These are phyloP conservation scores for Lantana camara DNA, from an alignment of 257 asterid species.

Conservation along the genomic window DNA sequence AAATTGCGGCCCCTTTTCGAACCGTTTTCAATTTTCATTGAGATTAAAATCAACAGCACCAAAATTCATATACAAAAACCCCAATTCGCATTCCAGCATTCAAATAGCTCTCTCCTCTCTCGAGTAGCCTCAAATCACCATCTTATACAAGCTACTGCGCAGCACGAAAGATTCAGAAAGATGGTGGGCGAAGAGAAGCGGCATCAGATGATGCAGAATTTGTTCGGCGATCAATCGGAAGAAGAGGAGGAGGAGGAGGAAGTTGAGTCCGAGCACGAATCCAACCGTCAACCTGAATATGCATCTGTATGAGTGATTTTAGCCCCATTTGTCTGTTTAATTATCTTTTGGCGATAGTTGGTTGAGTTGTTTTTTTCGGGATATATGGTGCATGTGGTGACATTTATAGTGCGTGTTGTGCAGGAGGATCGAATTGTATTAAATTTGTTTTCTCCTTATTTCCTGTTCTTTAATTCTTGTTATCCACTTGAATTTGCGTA, in stretches of 20 bases:
- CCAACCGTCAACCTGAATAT: constrained; percentile 84
- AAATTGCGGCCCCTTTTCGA: no score
- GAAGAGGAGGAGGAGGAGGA: constrained; percentile 84
- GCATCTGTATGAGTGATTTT: constrained; percentile 56
- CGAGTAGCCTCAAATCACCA: background rate
- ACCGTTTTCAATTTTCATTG: no score
- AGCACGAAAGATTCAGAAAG: constrained; percentile 11
- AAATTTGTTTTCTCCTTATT: background rate
- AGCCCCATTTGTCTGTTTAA: background rate
- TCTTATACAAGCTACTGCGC: constrained; percentile 1
- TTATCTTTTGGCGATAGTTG: background rate
- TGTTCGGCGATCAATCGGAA: constrained; percentile 97
- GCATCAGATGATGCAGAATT: constrained; percentile 99
- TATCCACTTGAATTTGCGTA: background rate
- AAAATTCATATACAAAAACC: background rate
- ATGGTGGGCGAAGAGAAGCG: constrained; percentile 98
- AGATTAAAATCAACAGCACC: no score
- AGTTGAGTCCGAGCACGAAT: constrained; percentile 89
- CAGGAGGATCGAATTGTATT: background rate
- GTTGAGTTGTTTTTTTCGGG: constrained; percentile 4
- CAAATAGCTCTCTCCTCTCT: background rate
- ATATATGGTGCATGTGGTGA: background rate
- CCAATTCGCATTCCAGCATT: background rate
- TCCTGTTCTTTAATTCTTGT: background rate
- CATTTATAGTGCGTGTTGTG: background rate